Evolutionary conservation across 768 basidiomycete genomes (phyloP).

Genomic region (Trametes punicea): DNA sequence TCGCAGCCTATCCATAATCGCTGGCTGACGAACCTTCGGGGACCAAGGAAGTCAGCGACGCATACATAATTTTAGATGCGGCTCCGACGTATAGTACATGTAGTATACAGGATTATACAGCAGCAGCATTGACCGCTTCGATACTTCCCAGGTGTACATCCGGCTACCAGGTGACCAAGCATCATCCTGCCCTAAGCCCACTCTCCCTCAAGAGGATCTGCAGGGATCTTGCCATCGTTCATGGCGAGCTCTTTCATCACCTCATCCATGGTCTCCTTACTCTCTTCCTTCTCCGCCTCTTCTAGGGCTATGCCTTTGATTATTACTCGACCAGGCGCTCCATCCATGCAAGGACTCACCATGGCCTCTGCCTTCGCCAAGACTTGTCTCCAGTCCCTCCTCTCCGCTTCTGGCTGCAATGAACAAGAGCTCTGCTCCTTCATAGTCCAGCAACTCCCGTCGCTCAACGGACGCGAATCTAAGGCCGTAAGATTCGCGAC

Average conservation of each 20-base stretch:
- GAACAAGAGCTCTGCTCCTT: conserved; percentile 51
- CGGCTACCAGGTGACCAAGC: neutral
- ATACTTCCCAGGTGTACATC: too few relatives aligned
- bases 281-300: conserved; percentile 38
- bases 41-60: too few relatives aligned
- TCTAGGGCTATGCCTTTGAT: conserved; percentile 35
- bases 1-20: too few relatives aligned
- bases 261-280: conserved; percentile 36
- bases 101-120: too few relatives aligned
- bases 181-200: conserved; percentile 40
- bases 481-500: conserved; percentile 45
- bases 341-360: conserved; percentile 32
- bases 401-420: conserved; percentile 50
- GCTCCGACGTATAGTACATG: too few relatives aligned
- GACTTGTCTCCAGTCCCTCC: conserved; percentile 43
- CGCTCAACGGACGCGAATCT: conserved; percentile 51
- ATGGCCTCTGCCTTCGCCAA: conserved; percentile 51
- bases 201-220: conserved; percentile 47
- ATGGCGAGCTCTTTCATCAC: conserved; percentile 46
- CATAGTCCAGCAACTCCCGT: conserved; percentile 51
- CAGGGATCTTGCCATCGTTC: conserved; percentile 39
- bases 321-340: neutral
- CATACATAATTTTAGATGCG: too few relatives aligned
- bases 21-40: too few relatives aligned
- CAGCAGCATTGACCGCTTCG: too few relatives aligned